A percentile compares a stretch with the other conserved stretches of the same genome.
These are phyloP conservation scores for Monilinia fructicola DNA, from an alignment of 2,329 filamentous ascomycete genomes.

Conservation along the genomic window DNA sequence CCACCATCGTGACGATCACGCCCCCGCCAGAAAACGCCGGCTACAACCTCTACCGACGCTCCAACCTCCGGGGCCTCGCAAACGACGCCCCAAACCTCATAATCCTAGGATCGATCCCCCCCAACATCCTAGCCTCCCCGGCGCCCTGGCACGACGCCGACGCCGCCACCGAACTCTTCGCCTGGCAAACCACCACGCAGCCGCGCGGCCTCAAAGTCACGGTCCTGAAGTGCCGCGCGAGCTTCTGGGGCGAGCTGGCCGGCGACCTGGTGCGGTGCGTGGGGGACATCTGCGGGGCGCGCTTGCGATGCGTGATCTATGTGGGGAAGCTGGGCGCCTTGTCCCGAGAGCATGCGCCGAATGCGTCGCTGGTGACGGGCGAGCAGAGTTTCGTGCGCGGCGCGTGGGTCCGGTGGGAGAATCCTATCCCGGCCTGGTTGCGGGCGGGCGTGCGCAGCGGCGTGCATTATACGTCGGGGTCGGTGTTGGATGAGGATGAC, in stretches of 20 bases:
- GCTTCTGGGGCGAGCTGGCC: neutral
- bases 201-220: neutral
- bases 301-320: neutral
- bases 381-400: neutral
- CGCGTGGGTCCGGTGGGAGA: neutral
- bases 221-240: neutral
- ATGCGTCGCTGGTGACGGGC: neutral
- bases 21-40: neutral
- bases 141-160: neutral
- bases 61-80: neutral
- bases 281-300: neutral
- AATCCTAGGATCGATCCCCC: neutral
- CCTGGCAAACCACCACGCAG: neutral
- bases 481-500: constrained; percentile 5
- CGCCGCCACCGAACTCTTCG: neutral
- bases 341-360: neutral
- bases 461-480: neutral
- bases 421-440: neutral
- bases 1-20: neutral
- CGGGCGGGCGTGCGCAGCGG: neutral
- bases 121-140: neutral
- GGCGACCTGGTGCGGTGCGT: neutral
- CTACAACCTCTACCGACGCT: neutral
- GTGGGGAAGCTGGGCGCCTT: neutral
- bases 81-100: neutral